phyloP scores from a whole-genome alignment of 768 basidiomycete genomes.

The Mycena galopus region DNA sequence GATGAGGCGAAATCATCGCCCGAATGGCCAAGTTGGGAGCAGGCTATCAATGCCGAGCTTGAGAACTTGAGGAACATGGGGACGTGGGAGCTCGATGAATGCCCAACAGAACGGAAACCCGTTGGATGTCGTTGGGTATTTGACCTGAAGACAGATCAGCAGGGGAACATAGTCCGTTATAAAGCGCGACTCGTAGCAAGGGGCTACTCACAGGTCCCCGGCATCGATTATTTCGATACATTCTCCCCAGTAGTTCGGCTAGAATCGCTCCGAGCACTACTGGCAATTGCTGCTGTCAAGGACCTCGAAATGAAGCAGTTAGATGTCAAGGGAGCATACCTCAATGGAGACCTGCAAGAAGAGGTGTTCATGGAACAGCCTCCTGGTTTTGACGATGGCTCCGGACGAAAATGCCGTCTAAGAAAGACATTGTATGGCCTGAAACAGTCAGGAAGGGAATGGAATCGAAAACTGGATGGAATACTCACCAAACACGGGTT shows the following conservation, averaged over 20 bases:
- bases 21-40: slow-evolving; percentile 10
- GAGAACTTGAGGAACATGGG: neutral
- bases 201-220: slow-evolving; percentile 20
- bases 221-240: slow-evolving; percentile 16
- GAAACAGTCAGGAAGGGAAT: slow-evolving; percentile 32
- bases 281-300: slow-evolving; percentile 15
- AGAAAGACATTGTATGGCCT: slow-evolving; percentile 5
- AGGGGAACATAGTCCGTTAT: neutral
- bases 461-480: slow-evolving; percentile 43
- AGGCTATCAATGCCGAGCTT: slow-evolving; percentile 3
- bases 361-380: slow-evolving; percentile 14
- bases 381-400: neutral
- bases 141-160: slow-evolving; percentile 10
- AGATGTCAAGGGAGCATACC: neutral
- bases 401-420: slow-evolving; percentile 1
- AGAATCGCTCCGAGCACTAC: slow-evolving; percentile 10
- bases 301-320: slow-evolving; percentile 19
- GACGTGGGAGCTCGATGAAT: slow-evolving; percentile 14
- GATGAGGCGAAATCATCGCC: neutral
- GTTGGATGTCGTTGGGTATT: slow-evolving; percentile 11
- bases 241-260: slow-evolving; percentile 19
- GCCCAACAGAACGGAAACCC: neutral
- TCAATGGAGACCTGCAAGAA: slow-evolving; percentile 3
- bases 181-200: slow-evolving; percentile 3
- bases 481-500: slow-evolving; percentile 40